Evolutionary conservation across 2,329 filamentous ascomycete species (phyloP), one percentile per base, ranked within the genome.

Genomic region (Aspergillus felis): DNA sequence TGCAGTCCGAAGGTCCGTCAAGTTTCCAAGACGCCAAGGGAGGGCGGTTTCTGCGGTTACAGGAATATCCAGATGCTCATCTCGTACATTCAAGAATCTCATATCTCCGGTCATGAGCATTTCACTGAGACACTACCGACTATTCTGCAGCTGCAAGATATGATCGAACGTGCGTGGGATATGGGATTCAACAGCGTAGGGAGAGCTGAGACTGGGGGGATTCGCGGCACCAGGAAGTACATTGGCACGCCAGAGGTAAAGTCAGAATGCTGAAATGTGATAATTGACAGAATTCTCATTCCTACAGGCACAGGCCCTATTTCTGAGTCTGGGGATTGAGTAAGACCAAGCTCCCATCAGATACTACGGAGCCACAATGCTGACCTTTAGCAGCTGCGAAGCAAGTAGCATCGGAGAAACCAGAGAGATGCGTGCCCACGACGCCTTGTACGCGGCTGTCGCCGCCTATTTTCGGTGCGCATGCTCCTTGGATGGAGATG

Each of bases 11-110:
- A 81, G 50, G 88, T 91, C 0, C 81, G 86, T 51, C 92, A 97
- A 68, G 82, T 97, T 27, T 90, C 89, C 53, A 96, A 96, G 68
- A 80, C 95, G 53, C 83, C 82, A n/a, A 82, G 79, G 59, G 92
- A 96, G 76, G 92, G 92, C 24, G 90, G 91, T 5, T 97, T 97
- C 71, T 97, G 93, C 70, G 93, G 93, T 3, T 97, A 97, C 71
- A 84, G 93, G 44, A 97, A 96, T 68, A 95, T 96, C 32, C 94
- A 97, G 71, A 95, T 95, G 87, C 75, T 97, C 64, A 78, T 88
- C 14, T 93, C 92, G 0, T 92, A 91, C 70, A 84, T 97, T 22
- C 84, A 87, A 57, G 83, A 82, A 8, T 76, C 84, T 1, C 72
- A 78, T 42, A 79, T 79, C 12, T 74, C 79, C 12, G 90, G 89